Evolutionary conservation across 2,329 filamentous ascomycete species (phyloP).

Genomic region (Geosmithia morbida): DNA sequence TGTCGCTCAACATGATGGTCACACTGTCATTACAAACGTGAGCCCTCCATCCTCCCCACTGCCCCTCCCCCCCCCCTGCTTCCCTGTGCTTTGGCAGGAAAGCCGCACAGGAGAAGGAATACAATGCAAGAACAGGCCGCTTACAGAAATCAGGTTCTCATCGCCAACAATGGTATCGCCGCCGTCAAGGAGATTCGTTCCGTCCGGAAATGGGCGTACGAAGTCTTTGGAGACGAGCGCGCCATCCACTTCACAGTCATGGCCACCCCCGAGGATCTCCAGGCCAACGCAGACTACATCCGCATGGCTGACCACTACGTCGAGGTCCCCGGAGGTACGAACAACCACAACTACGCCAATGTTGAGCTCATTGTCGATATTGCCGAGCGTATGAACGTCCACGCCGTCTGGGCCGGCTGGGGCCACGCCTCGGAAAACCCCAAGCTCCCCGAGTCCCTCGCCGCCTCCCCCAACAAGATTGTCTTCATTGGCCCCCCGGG

Average conservation of each 20-base stretch:
- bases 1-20: slow-evolving; percentile 74
- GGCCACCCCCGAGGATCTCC: slow-evolving; percentile 95
- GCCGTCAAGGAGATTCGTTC: slow-evolving; percentile 99
- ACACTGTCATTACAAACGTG: slow-evolving; percentile 97
- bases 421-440: slow-evolving; percentile 98
- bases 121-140: not conserved
- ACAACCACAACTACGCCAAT: slow-evolving; percentile 99
- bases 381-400: slow-evolving; percentile 95
- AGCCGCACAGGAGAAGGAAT: not conserved
- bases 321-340: slow-evolving; percentile 94
- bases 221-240: slow-evolving; percentile 95
- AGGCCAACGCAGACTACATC: slow-evolving; percentile 98
- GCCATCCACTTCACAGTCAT: slow-evolving; percentile 99
- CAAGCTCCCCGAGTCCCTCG: slow-evolving; percentile 88
- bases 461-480: slow-evolving; percentile 94
- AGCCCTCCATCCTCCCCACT: slow-evolving; percentile 19
- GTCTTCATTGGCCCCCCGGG: slow-evolving; percentile 97
- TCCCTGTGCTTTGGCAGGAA: too few relatives aligned
- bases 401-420: slow-evolving; percentile 99
- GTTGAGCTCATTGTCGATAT: slow-evolving; percentile 98
- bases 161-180: slow-evolving; percentile 99
- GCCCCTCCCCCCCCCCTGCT: too few relatives aligned
- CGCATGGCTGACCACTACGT: slow-evolving; percentile 99
- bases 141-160: slow-evolving; percentile 56
- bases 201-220: slow-evolving; percentile 99